Conservation (phyloP, 164 flowering plant genomes). For the Aristolochia californica region DNA sequence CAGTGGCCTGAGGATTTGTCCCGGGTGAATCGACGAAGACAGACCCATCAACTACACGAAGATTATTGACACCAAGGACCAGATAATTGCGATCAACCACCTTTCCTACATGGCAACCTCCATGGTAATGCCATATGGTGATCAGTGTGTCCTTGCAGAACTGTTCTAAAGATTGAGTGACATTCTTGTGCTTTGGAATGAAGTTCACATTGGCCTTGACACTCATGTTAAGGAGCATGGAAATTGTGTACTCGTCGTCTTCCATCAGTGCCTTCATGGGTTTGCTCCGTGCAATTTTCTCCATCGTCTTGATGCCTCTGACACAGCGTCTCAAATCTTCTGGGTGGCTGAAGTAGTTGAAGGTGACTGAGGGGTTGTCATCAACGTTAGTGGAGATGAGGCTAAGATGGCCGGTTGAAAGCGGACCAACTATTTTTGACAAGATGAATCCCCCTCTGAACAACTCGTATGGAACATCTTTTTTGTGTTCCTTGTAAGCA, state of each 20-base stretch:
- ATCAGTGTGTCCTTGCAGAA: conserved; percentile 80
- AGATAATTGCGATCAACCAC: conserved; percentile 41
- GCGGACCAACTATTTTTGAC: conserved; percentile 55
- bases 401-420: conserved; percentile 54
- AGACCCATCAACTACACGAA: conserved; percentile 67
- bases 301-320: conserved; percentile 46
- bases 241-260: conserved; percentile 22
- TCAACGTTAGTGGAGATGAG: conserved; percentile 46
- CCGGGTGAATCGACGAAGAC: conserved; percentile 59
- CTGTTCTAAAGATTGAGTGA: conserved; percentile 56
- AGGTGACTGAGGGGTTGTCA: conserved; percentile 72
- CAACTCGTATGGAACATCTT: conserved; percentile 44
- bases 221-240: conserved; percentile 56
- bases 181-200: conserved; percentile 61
- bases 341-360: conserved; percentile 86
- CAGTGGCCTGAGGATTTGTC: conserved; percentile 89
- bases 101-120: conserved; percentile 66
- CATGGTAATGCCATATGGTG: conserved; percentile 93
- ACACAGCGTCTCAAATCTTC: conserved; percentile 60
- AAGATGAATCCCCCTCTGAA: conserved; percentile 85
- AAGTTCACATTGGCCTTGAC: conserved; percentile 69
- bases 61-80: conserved; percentile 52
- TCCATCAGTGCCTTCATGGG: conserved; percentile 33
- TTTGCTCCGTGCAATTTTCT: conserved; percentile 38
- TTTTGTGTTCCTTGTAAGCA: conserved; percentile 26